Evolutionary conservation across 441 rosid genomes (phyloP), one percentile per base, ranked within the genome.

Genomic region (Eutrema salsugineum): DNA sequence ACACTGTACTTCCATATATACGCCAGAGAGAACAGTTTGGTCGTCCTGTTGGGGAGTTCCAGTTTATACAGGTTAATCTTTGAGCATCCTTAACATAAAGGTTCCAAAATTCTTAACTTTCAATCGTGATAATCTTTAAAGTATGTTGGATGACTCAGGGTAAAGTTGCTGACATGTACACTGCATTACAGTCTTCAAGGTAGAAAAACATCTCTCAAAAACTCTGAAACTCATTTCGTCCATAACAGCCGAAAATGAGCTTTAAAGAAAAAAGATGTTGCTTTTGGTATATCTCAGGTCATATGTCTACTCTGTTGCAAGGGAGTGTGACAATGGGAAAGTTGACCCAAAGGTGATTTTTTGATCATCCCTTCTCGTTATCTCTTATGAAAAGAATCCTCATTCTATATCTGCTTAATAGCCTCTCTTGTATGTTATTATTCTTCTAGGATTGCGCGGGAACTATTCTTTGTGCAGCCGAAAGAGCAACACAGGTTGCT

Each of bases 401-500:
- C 19, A 0, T 6, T 2, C 2, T 24, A 0, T 24, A 24, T 24
- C 27, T 24, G 27, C 27, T 24, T 51, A 58, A 46, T 7, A 39
- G 2, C 40, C 42, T 28, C 14, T 27, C 39, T 63, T 48, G 7
- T 70, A 47, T n/a, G n/a, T n/a, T 70, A 36, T 33, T 2, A 8
- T 40, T 61, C 48, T 77, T 72, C 55, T 87, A 92, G 97, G 98
- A 92, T 58, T 92, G 98, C 30, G 98, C 99, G 3, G 97, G 98
- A 73, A 94, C 83, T 28, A 94, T 94, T 84, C 97, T 92, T 38
- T 87, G 86, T 69, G 93, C 97, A 56, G 97, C 97, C 1, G 99
- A 94, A 87, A 83, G 97, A 79, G 99, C 93, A 61, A 94, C 98
- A 8, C 98, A 89, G 78, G 97, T 92, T 57, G 91, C 98, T 73